A percentile compares a stretch with the other conserved stretches of the same genome.
Conservation (phyloP, 768 basidiomycete species). For the Russula dissimulans region DNA sequence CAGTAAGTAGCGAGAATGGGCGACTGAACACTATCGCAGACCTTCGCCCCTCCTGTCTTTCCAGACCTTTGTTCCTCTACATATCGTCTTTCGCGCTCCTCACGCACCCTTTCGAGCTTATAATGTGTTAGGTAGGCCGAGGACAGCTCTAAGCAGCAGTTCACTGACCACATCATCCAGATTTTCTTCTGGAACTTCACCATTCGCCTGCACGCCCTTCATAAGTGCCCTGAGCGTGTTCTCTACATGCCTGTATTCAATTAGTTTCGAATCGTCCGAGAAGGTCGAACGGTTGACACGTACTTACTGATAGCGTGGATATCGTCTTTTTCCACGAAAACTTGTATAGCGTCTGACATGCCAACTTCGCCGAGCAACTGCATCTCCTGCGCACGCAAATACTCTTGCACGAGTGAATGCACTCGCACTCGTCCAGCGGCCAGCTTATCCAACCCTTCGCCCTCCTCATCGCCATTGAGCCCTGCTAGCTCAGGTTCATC, state of each 20-base stretch:
- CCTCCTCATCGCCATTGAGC: slow-evolving; percentile 39
- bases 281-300: slow-evolving; percentile 25
- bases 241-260: slow-evolving; percentile 49
- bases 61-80: slow-evolving; percentile 36
- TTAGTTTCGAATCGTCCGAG: not conserved
- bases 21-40: not conserved
- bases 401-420: slow-evolving; percentile 84
- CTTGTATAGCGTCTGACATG: slow-evolving; percentile 90
- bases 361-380: slow-evolving; percentile 84
- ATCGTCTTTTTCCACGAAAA: slow-evolving; percentile 97
- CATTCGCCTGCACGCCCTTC: slow-evolving; percentile 57
- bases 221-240: slow-evolving; percentile 50
- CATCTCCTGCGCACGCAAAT: slow-evolving; percentile 84
- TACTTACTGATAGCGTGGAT: slow-evolving; percentile 84
- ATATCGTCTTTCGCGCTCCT: slow-evolving; percentile 58
- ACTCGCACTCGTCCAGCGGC: slow-evolving; percentile 72
- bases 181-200: slow-evolving; percentile 61
- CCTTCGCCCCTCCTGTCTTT: not conserved
- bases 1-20: not conserved
- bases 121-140: not conserved
- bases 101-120: slow-evolving; percentile 63
- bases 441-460: slow-evolving; percentile 7
- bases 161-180: slow-evolving; percentile 60
- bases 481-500: slow-evolving; percentile 61
- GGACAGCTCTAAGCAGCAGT: not conserved